Percentiles rank a stretch among this genome's conserved stretches.
Conservation (phyloP, 1,284 basidiomycete genomes). For the Ceratobasidium sp. region DNA sequence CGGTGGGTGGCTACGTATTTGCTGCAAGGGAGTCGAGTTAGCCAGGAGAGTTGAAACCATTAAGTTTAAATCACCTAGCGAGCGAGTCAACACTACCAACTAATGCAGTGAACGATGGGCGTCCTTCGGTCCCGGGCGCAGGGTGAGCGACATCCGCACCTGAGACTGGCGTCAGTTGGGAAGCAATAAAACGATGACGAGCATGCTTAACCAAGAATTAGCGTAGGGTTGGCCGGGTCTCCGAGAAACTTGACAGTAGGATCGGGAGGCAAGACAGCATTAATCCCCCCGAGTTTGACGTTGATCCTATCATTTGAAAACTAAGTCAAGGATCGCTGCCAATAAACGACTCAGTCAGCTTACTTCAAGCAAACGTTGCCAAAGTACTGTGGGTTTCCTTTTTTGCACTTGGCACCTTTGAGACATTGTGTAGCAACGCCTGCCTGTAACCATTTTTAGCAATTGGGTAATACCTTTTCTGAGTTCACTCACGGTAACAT, state of each 20-base stretch:
- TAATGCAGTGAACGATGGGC: constrained; percentile 77
- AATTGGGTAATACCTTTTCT: background rate
- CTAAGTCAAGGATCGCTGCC: background rate
- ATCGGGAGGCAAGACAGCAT: constrained; percentile 64
- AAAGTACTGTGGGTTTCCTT: constrained; percentile 65
- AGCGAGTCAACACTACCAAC: constrained; percentile 75
- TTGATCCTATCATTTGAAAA: constrained; percentile 68
- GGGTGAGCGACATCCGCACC: constrained; percentile 82
- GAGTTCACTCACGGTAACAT: constrained; percentile 51
- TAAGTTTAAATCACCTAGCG: constrained; percentile 10
- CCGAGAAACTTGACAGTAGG: constrained; percentile 64
- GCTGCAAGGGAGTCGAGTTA: constrained; percentile 52
- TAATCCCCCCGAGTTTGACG: constrained; percentile 81
- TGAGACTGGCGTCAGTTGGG: constrained; percentile 44
- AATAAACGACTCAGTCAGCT: constrained; percentile 41
- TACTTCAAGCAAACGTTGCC: constrained; percentile 82
- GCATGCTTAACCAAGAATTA: constrained; percentile 79
- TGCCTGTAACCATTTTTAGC: constrained; percentile 51
- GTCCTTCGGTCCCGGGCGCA: constrained; percentile 71
- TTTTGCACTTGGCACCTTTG: constrained; percentile 1
- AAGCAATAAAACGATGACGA: background rate
- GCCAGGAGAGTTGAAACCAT: background rate
- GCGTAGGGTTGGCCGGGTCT: constrained; percentile 71
- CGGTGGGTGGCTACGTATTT: constrained; percentile 62
- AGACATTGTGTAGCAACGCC: constrained; percentile 79